phyloP scores from a whole-genome alignment of 164 flowering plant species.

The Sedum album region DNA sequence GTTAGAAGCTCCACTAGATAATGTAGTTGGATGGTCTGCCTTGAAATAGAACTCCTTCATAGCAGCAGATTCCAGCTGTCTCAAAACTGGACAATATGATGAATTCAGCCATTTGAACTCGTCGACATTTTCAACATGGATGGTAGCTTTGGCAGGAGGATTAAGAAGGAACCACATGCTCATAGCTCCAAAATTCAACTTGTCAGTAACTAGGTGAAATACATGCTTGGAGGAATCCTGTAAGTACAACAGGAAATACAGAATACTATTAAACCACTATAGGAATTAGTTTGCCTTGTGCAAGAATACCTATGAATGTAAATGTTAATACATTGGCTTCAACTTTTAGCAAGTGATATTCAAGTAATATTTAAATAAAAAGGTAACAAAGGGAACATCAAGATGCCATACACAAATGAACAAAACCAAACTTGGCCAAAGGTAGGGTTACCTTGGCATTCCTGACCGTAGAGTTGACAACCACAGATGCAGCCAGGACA shows the following conservation, averaged over 20 bases:
- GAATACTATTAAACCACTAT: background rate
- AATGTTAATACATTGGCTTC: background rate
- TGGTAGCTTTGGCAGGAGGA: constrained; percentile 92
- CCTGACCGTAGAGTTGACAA: constrained; percentile 78
- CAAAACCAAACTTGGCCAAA: too few relatives aligned
- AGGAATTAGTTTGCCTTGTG: too few relatives aligned
- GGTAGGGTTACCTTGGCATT: constrained; percentile 71
- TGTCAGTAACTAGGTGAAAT: constrained; percentile 91
- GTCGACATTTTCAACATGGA: too few relatives aligned
- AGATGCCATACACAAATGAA: too few relatives aligned
- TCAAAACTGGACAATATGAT: constrained; percentile 84
- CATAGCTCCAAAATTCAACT: constrained; percentile 93
- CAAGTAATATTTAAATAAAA: background rate
- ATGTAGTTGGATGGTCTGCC: constrained; percentile 74
- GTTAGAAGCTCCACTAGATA: constrained; percentile 80
- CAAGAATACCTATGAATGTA: background rate
- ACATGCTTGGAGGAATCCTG: constrained; percentile 96
- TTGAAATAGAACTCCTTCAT: constrained; percentile 95
- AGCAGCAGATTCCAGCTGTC: constrained; percentile 83
- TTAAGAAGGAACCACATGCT: constrained; percentile 95
- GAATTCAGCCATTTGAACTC: constrained; percentile 96
- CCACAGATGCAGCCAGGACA: constrained; percentile 96
- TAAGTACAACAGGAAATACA: constrained; percentile 13
- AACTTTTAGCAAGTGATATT: too few relatives aligned
- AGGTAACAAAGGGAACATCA: background rate